Evolutionary conservation across 352 stramenopile genomes (phyloP).

Genomic region (Albugo laibachii): DNA sequence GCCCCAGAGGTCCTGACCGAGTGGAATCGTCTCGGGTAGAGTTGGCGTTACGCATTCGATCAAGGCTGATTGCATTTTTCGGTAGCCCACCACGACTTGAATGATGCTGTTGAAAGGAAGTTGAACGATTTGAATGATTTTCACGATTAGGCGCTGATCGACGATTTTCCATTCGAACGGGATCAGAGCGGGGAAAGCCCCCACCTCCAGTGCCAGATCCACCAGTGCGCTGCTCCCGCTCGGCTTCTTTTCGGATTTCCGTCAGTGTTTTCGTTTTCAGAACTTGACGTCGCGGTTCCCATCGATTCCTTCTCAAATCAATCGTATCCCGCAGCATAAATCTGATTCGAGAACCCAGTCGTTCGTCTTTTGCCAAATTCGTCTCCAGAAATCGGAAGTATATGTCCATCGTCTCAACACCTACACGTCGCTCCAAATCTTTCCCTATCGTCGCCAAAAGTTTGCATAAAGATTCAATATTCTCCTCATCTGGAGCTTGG

Average conservation of each 20-base stretch:
- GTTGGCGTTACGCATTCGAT: too few species aligned
- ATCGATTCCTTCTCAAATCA: conserved; percentile 81
- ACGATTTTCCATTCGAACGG: conserved; percentile 3
- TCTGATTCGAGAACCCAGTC: conserved; percentile 72
- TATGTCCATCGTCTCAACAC: conserved; percentile 30
- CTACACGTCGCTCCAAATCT: conserved; percentile 25
- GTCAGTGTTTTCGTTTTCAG: conserved; percentile 89
- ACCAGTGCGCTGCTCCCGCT: conserved; percentile 52
- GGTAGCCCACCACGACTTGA: conserved; percentile 1
- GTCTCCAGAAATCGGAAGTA: conserved; percentile 71
- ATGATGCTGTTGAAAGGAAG: too few species aligned
- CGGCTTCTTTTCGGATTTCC: conserved; percentile 89
- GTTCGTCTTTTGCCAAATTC: conserved; percentile 72
- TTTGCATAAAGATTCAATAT: conserved; percentile 90
- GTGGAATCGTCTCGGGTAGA: conserved; percentile 21
- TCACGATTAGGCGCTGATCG: conserved; percentile 5
- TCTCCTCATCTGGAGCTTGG: conserved; percentile 83
- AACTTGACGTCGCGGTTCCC: conserved; percentile 85
- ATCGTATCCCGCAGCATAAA: conserved; percentile 95
- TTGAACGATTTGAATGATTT: conserved; percentile 2
- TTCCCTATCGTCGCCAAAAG: conserved; percentile 81
- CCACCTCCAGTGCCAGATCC: conserved; percentile 26
- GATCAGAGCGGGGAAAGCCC: background rate
- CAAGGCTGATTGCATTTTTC: too few species aligned
- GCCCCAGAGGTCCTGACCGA: conserved; percentile 31